A percentile compares a stretch with the other conserved stretches of the same genome.
Conservation (phyloP, 768 basidiomycete species). For the Podaxis sp. region DNA sequence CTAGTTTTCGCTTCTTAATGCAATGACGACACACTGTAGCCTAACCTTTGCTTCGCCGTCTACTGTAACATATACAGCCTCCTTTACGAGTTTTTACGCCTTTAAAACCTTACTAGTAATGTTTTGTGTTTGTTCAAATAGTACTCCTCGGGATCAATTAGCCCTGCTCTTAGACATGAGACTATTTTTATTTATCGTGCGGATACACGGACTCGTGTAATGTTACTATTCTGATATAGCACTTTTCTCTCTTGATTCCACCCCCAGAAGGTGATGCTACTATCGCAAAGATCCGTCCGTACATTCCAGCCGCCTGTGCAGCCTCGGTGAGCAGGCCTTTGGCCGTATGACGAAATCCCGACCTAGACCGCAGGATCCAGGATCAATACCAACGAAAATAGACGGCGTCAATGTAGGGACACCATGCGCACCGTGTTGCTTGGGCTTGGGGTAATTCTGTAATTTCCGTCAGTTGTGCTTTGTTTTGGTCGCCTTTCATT, state of each 20-base stretch:
- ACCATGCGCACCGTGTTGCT: neutral
- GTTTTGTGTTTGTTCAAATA: neutral
- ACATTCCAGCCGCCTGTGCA: too few relatives aligned
- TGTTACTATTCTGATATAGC: slow-evolving; percentile 6
- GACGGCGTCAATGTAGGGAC: neutral
- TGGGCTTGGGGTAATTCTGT: neutral
- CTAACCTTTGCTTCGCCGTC: neutral
- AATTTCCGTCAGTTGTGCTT: slow-evolving; percentile 1
- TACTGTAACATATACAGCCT: slow-evolving; percentile 11
- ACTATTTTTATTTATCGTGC: slow-evolving; percentile 5
- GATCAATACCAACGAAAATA: neutral
- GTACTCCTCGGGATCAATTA: neutral
- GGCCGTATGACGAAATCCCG: neutral
- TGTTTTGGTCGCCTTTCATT: neutral
- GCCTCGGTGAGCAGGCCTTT: neutral
- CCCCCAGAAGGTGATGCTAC: neutral
- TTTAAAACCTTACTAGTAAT: neutral
- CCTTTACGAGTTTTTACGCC: neutral
- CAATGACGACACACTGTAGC: slow-evolving; percentile 11
- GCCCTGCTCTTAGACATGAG: neutral
- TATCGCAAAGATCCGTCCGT: slow-evolving; percentile 11
- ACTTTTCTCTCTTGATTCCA: neutral
- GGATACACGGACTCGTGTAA: neutral
- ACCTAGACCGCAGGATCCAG: neutral
- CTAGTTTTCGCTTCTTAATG: neutral